Base-by-base conservation (phyloP, 495 filamentous ascomycete species). In the Bryoglossum gracile region DNA sequence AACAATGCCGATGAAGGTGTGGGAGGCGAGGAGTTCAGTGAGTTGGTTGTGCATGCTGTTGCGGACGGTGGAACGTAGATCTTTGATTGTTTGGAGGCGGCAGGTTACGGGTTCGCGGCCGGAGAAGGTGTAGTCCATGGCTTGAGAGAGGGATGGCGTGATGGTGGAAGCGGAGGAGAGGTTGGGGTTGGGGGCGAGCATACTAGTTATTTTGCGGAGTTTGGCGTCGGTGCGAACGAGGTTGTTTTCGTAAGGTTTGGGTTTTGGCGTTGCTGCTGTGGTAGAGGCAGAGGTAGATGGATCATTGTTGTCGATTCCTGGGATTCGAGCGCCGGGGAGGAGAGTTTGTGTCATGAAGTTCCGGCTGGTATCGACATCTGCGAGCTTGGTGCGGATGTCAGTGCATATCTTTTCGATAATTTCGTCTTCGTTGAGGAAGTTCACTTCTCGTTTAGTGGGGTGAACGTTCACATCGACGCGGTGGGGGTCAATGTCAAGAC, bases 401-500 rank as follows among this genome's bases (percentile, higher is more conserved):
- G 81, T 76, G 67, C 89, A 95, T 23, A 99, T 82, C 38, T 75
- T 78, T 58, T 95, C 88, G 50, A 95, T 84, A 45, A 97, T 94
- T 55, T 97, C 92, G 56, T 97, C 94, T 62, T 99, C 94, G 53
- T 97, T 95, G 3, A 99, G 74, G 62, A 99, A 97, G 61, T 97
- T 94, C 23, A 99, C 94, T 63, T 99, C 94, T 42, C 91, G 77
- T 62, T 99, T 99, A 2, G 94, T 97, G 3, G 94, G 94, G 62
- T 99, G 94, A 0, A 99, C 82, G 58, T 99, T 99, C 59, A 99
- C 94, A 64, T 99, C 94, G 2, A 99, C 88, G 11, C 90, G 78
- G 32, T 86, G 78, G 8, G 94, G 92, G 50, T 97, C 90, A 52
- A 99, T 91, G 47, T 95, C 87, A 1, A 99, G 72, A 56, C 86